Evolutionary conservation across 2,329 filamentous ascomycete genomes (phyloP).

Genomic region (Raffaelea ambrosiae): DNA sequence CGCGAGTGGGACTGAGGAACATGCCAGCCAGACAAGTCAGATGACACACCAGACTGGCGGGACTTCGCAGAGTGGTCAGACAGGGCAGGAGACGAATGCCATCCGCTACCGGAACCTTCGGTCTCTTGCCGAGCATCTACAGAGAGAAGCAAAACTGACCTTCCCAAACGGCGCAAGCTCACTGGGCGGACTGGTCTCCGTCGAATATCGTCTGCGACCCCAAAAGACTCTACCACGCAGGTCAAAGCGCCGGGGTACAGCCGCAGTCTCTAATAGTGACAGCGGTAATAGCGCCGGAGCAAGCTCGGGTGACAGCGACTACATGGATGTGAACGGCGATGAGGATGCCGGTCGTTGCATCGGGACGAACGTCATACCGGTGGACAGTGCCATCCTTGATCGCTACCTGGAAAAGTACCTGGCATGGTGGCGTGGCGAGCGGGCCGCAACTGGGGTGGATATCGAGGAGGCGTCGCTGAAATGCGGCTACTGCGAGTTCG

Average conservation of each 20-base stretch:
- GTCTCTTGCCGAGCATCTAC: slow-evolving; percentile 36
- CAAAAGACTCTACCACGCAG: not conserved
- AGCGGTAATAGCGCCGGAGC: not conserved
- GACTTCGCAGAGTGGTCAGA: no score
- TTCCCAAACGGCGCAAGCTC: slow-evolving; percentile 41
- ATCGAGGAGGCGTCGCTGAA: slow-evolving; percentile 77
- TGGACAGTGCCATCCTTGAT: slow-evolving; percentile 54
- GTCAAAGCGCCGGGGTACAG: not conserved
- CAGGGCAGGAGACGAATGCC: slow-evolving; percentile 7
- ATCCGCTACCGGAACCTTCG: slow-evolving; percentile 40
- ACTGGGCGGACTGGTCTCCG: slow-evolving; percentile 40
- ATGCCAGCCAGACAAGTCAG: no score
- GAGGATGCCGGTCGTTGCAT: slow-evolving; percentile 29
- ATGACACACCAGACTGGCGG: no score
- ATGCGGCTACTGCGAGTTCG: slow-evolving; percentile 77
- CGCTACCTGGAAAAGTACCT: slow-evolving; percentile 61
- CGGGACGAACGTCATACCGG: slow-evolving; percentile 51
- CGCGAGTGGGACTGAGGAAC: no score
- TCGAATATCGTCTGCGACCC: slow-evolving; percentile 38
- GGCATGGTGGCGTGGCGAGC: slow-evolving; percentile 75
- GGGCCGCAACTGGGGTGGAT: slow-evolving; percentile 63
- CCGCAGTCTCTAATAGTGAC: not conserved
- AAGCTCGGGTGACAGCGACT: no score
- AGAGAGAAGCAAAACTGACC: slow-evolving; percentile 38
- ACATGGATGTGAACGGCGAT: not conserved